These are phyloP conservation scores for Porogramme epimiltina DNA, from an alignment of 1,284 basidiomycete species.

Conservation along the genomic window DNA sequence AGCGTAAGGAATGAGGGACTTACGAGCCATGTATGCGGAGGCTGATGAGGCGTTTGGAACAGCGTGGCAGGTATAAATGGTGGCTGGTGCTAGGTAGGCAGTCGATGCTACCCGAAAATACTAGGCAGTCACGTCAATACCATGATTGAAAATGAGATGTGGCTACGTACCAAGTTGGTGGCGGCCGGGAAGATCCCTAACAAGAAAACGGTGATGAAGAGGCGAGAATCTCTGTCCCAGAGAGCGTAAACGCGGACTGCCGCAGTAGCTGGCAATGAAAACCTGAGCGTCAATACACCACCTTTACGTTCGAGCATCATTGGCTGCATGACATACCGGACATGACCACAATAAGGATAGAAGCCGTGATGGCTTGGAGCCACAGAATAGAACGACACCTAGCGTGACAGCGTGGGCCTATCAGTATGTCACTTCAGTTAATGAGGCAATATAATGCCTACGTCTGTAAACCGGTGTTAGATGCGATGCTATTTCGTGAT, in stretches of 20 bases:
- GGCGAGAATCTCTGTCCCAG: slow-evolving; percentile 14
- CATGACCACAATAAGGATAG: slow-evolving; percentile 9
- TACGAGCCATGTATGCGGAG: slow-evolving; percentile 7
- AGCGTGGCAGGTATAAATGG: slow-evolving; percentile 15
- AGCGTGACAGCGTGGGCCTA: neutral
- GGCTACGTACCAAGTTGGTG: slow-evolving; percentile 14
- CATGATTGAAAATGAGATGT: neutral
- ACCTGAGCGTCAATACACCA: neutral
- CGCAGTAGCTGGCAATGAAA: slow-evolving; percentile 12
- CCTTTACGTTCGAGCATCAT: neutral
- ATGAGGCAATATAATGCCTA: neutral
- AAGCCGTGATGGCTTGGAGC: slow-evolving; percentile 12
- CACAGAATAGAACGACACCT: slow-evolving; percentile 13
- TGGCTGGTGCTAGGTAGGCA: slow-evolving; percentile 10
- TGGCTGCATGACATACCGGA: slow-evolving; percentile 6
- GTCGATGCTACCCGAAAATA: slow-evolving; percentile 16
- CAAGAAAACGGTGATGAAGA: slow-evolving; percentile 14
- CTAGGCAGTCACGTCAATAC: neutral
- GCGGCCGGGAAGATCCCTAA: slow-evolving; percentile 16
- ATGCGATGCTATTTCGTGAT: neutral
- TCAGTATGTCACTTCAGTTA: neutral
- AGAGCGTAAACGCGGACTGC: slow-evolving; percentile 22
- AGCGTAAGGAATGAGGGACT: neutral
- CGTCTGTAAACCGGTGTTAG: neutral
- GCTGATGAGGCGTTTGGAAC: slow-evolving; percentile 12